Evolutionary conservation across 495 filamentous ascomycete species (phyloP).

Genomic region (Ascodesmis nigricans): DNA sequence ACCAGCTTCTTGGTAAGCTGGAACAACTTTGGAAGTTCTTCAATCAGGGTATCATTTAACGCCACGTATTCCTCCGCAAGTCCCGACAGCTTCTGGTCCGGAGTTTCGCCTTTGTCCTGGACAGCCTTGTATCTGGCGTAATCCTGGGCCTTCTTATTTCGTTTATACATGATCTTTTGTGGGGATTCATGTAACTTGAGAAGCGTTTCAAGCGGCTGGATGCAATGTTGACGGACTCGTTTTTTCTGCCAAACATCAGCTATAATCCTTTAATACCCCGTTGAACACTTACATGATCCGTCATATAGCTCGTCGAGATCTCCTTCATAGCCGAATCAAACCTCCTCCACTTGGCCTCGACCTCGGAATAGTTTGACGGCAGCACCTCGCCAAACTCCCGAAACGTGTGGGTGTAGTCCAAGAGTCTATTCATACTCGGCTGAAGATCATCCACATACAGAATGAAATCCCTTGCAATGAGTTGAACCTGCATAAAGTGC

Average conservation of each 20-base stretch:
- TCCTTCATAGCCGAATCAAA: constrained; percentile 65
- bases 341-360: constrained; percentile 78
- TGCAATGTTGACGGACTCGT: constrained; percentile 55
- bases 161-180: constrained; percentile 69
- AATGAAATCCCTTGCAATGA: constrained; percentile 75
- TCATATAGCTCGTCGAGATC: constrained; percentile 50
- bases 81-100: constrained; percentile 61
- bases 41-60: constrained; percentile 76
- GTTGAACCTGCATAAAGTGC: constrained; percentile 70
- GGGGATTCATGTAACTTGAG: constrained; percentile 64
- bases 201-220: constrained; percentile 65
- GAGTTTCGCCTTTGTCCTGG: constrained; percentile 54
- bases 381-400: constrained; percentile 32
- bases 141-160: constrained; percentile 69
- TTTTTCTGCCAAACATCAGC: constrained; percentile 32
- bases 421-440: constrained; percentile 47
- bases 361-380: constrained; percentile 44
- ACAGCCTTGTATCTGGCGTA: constrained; percentile 58
- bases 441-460: constrained; percentile 55
- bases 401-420: constrained; percentile 16
- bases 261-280: neutral
- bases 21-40: constrained; percentile 76
- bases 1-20: constrained; percentile 53
- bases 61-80: constrained; percentile 70
- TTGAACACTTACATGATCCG: constrained; percentile 54